Base-by-base conservation (phyloP, 345 rosid species). In the Reutealis trisperma region DNA sequence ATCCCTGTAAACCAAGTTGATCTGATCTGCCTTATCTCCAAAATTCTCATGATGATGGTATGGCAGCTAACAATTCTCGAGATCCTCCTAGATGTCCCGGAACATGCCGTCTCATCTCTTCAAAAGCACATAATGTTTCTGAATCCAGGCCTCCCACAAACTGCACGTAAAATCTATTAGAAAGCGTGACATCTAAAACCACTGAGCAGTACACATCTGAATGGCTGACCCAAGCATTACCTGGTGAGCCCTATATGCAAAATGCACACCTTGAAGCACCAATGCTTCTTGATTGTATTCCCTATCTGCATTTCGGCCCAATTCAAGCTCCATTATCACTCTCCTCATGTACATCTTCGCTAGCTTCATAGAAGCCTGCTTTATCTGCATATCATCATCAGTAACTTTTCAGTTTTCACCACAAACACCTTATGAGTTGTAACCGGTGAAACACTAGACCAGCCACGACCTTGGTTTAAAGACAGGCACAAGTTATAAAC, bases 141-240 rank as follows among this genome's bases (percentile, higher is more conserved):
- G 96, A 88, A 80, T 94, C 98, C 24, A 94, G 91, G 63, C 90
- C 96, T 77, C 98, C 97, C 2, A 90, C 91, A 88, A 94, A 90
- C 98, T 90, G 89, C 81, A 78, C 25, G 62, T 5, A 34, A 2
- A 37, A 74, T 1, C 7, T 16, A 7, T 19, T 22, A 58, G 51
- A n/a, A 13, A 21, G 3, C 19, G 15, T 24, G 37, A 67, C 8
- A 67, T 11, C 12, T 44, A 19, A 37, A 37, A 37, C 41, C 41
- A 49, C 14, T 10, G 70, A 21, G 18, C 0, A 66, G 4, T 21
- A 4, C 11, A 22, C 22, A 27, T 27, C 42, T 22, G 8, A 55
- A 51, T 21, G 6, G 21, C 24, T 18, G 27, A 37, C 21, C 76
- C 44, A 47, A 37, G 15, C 47, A 32, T 85, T 83, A 94, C 97